These are phyloP conservation scores for Hypomontagnella submonticulosa DNA, from an alignment of 495 filamentous ascomycete species.

Conservation along the genomic window DNA sequence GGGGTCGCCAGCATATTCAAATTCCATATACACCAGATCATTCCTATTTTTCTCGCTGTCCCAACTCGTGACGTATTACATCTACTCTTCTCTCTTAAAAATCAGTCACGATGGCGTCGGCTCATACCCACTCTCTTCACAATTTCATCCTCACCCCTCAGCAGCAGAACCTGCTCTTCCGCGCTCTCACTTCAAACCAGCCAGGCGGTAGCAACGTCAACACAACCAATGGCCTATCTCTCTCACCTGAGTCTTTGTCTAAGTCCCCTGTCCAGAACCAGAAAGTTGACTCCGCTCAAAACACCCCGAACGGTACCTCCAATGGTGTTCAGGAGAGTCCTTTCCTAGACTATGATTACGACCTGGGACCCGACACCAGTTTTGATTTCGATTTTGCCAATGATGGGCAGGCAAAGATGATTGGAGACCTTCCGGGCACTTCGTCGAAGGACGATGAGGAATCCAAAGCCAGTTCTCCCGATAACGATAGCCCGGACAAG, in stretches of 20 bases:
- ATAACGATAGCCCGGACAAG: conserved; percentile 82
- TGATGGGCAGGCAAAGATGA: conserved; percentile 74
- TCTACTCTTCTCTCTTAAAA: conserved; percentile 27
- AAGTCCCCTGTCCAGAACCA: conserved; percentile 61
- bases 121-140: conserved; percentile 52
- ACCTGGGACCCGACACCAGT: conserved; percentile 62
- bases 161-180: conserved; percentile 88
- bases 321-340: conserved; percentile 75
- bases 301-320: conserved; percentile 44
- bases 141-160: conserved; percentile 75
- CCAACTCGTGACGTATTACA: conserved; percentile 30
- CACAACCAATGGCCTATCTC: conserved; percentile 53
- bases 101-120: conserved; percentile 58
- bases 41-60: conserved; percentile 13
- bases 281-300: conserved; percentile 21
- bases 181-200: conserved; percentile 85
- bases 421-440: conserved; percentile 76
- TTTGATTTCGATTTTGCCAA: conserved; percentile 75
- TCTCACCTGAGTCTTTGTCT: conserved; percentile 65
- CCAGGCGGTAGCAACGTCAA: conserved; percentile 45
- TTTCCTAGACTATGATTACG: conserved; percentile 81
- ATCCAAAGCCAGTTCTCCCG: conserved; percentile 64
- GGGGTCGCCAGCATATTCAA: conserved; percentile 26
- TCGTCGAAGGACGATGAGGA: conserved; percentile 43
- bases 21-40: conserved; percentile 6